phyloP scores from a whole-genome alignment of 805 yeast genomes.

The Ogataea kodamae region DNA sequence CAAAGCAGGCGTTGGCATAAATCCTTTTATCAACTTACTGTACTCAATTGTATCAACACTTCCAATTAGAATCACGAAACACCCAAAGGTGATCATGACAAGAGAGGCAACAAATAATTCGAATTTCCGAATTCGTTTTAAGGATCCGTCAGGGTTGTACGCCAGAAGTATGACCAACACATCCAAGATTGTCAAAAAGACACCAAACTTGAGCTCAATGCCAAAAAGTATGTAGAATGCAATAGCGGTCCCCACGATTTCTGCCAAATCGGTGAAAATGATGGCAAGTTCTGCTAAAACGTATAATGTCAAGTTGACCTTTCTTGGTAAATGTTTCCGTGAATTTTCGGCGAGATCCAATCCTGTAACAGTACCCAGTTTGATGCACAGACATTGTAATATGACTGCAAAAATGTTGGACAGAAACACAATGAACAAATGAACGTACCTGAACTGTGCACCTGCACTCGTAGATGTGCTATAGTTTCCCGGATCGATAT shows the following conservation, averaged over 20 bases:
- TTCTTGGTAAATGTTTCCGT: conserved; percentile 60
- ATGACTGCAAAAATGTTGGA: conserved; percentile 85
- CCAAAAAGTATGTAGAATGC: conserved; percentile 72
- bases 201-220: conserved; percentile 74
- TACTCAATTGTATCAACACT: conserved; percentile 54
- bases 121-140: conserved; percentile 71
- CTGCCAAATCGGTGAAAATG: conserved; percentile 90
- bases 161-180: conserved; percentile 76
- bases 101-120: conserved; percentile 70
- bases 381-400: conserved; percentile 77
- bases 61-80: conserved; percentile 69
- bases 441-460: conserved; percentile 68
- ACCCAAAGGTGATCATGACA: conserved; percentile 69
- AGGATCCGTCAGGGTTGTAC: conserved; percentile 71
- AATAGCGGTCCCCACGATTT: conserved; percentile 91
- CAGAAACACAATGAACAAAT: conserved; percentile 66
- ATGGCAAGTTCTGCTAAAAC: conserved; percentile 80
- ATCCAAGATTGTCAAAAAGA: conserved; percentile 73
- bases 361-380: conserved; percentile 87
- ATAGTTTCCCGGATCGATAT: conserved; percentile 93
- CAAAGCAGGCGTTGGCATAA: conserved; percentile 58
- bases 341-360: conserved; percentile 84
- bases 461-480: conserved; percentile 89
- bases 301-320: conserved; percentile 63
- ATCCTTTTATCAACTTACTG: conserved; percentile 56